Base-by-base conservation (phyloP, 345 rosid genomes). In the Syzygium jambos region DNA sequence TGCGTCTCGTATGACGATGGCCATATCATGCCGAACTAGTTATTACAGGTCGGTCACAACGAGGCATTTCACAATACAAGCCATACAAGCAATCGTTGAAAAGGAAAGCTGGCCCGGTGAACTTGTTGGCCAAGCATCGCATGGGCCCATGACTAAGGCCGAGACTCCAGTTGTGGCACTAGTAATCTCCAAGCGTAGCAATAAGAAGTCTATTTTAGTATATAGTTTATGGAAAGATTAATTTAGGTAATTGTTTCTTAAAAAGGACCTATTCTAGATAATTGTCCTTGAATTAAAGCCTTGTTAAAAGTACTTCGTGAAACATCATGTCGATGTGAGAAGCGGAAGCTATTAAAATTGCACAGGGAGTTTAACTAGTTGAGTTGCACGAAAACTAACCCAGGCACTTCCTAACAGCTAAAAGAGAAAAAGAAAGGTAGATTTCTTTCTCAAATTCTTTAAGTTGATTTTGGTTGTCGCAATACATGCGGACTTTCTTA, bases 311-410 rank as follows among this genome's bases (percentile, higher is more conserved):
- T 15, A 61, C 34, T n/a, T 12, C 4, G 17, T 2, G 8, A n/a
- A n/a, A 12, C 19, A n/a, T n/a, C 14, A 2, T 0, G 29, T 61
- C 1, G 9, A 61, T 5, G 68, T 27, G 68, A 14, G 7, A 57
- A 61, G 7, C 12, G 17, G 27, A 11, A 3, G 6, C 16, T 61
- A 27, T 15, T 61, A 12, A 5, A 30, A 27, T 61, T 61, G 16
- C 30, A 13, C 5, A n/a, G 16, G 30, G 34, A 61, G 30, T 27
- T 61, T 2, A 15, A n/a, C 16, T 61, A n/a, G 29, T 61, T 14
- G 12, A 27, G 2, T 27, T n/a, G 34, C 0, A 4, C 3, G 30
- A 61, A 59, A 3, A 61, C 2, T 3, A 0, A 61, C n/a, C 17
- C 1, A 1, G 29, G n/a, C 8, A 12, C 34, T 12, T n/a, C 68